phyloP scores from a whole-genome alignment of 2,329 filamentous ascomycete species.

The Phialocephala subalpina region DNA sequence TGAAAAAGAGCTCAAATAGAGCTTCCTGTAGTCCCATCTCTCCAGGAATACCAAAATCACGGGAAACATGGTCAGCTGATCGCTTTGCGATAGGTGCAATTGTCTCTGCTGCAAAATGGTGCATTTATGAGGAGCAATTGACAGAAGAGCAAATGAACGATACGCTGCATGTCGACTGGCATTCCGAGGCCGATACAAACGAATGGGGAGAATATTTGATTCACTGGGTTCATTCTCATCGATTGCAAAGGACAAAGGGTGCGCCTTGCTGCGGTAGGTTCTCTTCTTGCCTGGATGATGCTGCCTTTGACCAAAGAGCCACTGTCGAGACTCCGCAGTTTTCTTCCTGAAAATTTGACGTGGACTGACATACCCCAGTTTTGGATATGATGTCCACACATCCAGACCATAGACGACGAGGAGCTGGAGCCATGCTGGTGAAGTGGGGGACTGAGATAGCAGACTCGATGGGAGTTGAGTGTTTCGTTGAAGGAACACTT shows the following conservation, averaged over 20 bases:
- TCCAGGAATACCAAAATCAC: not conserved
- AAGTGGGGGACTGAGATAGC: constrained; percentile 51
- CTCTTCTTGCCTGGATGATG: not conserved
- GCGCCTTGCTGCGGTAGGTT: constrained; percentile 30
- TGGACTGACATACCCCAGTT: not conserved
- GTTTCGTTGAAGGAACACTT: constrained; percentile 19
- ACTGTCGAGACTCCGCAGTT: too few species aligned
- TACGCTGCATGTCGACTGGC: constrained; percentile 29
- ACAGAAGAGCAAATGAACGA: constrained; percentile 30
- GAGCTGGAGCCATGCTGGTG: constrained; percentile 49
- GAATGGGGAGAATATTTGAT: constrained; percentile 29
- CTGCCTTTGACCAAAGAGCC: not conserved
- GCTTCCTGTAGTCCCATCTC: too few species aligned
- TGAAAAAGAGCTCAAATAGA: not conserved
- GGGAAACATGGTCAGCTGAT: not conserved
- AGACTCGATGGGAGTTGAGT: constrained; percentile 44
- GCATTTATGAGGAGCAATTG: constrained; percentile 20
- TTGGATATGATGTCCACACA: constrained; percentile 48
- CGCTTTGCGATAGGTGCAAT: constrained; percentile 23
- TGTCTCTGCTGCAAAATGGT: constrained; percentile 32
- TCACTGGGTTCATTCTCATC: constrained; percentile 25
- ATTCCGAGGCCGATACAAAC: constrained; percentile 29
- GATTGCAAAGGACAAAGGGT: constrained; percentile 22
- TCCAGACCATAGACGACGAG: constrained; percentile 49
- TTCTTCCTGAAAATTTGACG: too few species aligned